Base-by-base conservation (phyloP, 768 basidiomycete genomes). In the Termitomyces sp. region DNA sequence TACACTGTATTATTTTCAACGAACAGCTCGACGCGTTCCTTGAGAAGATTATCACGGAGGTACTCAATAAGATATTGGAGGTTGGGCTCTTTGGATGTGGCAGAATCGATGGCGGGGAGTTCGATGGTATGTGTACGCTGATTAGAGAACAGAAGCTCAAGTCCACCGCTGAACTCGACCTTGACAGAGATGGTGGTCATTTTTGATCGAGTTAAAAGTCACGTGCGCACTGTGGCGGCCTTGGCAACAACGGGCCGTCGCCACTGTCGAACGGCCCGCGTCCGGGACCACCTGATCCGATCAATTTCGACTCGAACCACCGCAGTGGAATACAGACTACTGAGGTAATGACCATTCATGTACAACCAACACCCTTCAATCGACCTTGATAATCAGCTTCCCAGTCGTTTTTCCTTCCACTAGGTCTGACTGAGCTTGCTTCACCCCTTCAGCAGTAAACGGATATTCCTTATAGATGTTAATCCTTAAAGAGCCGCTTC, bases 11-110 rank as follows among this genome's bases (percentile, higher is more conserved):
- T 83, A 10, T 85, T 85, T 55, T 98, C 94, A 54, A 91, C 78
- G 70, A 99, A 99, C 60, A 99, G 75, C 67, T 97, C 95, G 24
- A 82, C 83, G 18, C 97, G 77, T 66, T 95, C 94, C 64, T 82
- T 88, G 64, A 99, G 77, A 58, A 94, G 70, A 64, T 87, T 83
- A 57, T 87, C 81, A 54, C 85, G 81, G 60, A 99, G 79, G 72
- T 90, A 85, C 58, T 81, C 79, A 24, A 98, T 87, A 45, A 99
- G 79, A 68, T 86, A 92, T 3, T 82, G 73, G 61, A 98, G 73
- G 66, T 92, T 85, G 8, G 81, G 71, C 16, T 70, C 67, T 15
- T 60, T 64, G 16, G 39, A 54, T 16, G 58, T 54, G 20, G 57
- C 51, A 34, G 57, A 16, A 26, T 66, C 37, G 1, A 60, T 73